Base-by-base conservation (phyloP, 1,284 basidiomycete genomes). In the Singerocomus rubriflavus region DNA sequence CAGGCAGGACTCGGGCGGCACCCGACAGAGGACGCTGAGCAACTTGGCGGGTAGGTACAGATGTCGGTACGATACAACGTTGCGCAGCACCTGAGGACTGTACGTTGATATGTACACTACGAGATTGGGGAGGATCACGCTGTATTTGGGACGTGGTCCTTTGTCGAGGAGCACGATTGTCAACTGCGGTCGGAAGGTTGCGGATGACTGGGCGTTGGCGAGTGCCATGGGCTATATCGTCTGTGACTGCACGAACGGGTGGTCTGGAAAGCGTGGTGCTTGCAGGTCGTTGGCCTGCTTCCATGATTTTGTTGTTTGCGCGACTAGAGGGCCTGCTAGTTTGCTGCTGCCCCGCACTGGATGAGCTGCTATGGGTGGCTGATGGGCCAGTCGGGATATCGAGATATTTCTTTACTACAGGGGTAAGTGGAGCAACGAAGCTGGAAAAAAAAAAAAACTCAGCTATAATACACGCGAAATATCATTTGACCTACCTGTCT, bases 371-470 rank as follows among this genome's bases (percentile, higher is more conserved):
- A 14, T 43, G 46, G 8, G 7, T 27, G 5, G 46, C 46, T 1
- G 38, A 40, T 16, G 56, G 51, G 5, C 69, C 64, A 2, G 60
- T 25, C 52, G 76, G 77, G 45, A 92, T 75, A 54, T 87, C 82
- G 4, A 93, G 79, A 64, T 91, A 91, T 66, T 89, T 90, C 59
- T 78, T 84, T 48, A 82, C 82, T 2, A 81, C 85, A 5, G 91
- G 90, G 3, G 86, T 85, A 17, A 93, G 74, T 5, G 88, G 88
- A 4, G 75, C 74, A 13, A 79, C 77, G 60, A 93, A 91, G 42
- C 91, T 92, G 21, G 21, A 21, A 21, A 21, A 21, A 57, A 21
- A 21, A 57, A 26, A 33, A 31, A 35, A 41, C 25, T 57, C 31
- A 54, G 46, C 48, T 53, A 39, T 33, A 29, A 34, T 13, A 39